These are phyloP conservation scores for Trichoderma atrobrunneum DNA, from an alignment of 2,329 filamentous ascomycete genomes.

Conservation along the genomic window DNA sequence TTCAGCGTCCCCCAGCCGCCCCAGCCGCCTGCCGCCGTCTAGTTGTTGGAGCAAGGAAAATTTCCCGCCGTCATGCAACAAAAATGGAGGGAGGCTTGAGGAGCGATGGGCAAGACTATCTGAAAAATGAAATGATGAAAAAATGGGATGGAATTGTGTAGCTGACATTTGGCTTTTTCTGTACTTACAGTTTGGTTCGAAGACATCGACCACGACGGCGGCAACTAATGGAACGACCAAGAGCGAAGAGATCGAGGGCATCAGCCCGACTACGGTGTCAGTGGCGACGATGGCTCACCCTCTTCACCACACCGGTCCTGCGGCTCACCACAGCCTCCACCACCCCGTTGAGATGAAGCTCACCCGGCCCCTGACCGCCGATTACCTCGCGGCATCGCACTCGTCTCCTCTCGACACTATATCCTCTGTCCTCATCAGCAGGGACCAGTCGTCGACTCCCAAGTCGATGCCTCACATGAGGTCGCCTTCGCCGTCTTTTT, in stretches of 20 bases:
- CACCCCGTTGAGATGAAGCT: constrained; percentile 20
- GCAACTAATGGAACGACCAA: constrained; percentile 36
- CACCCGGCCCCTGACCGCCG: constrained; percentile 22
- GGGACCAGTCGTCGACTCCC: constrained; percentile 31
- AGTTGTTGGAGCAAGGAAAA: constrained; percentile 17
- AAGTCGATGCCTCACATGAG: constrained; percentile 37
- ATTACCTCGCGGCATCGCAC: constrained; percentile 22
- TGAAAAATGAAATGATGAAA: constrained; percentile 14
- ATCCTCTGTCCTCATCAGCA: constrained; percentile 30
- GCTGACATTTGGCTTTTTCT: constrained; percentile 31
- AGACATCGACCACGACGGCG: constrained; percentile 51
- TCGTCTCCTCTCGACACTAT: constrained; percentile 23
- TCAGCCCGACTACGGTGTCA: not conserved
- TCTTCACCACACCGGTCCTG: constrained; percentile 34
- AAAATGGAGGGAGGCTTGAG: not conserved
- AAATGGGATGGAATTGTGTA: constrained; percentile 37
- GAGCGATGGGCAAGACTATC: not conserved
- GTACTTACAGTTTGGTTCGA: constrained; percentile 56
- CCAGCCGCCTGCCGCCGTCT: constrained; percentile 22
- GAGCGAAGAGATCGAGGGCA: constrained; percentile 1
- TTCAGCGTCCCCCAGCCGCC: constrained; percentile 28
- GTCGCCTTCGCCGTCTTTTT: constrained; percentile 47
- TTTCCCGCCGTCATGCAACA: constrained; percentile 6
- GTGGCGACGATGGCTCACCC: not conserved
- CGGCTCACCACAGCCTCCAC: constrained; percentile 44